These are phyloP conservation scores for Diaporthe capsici DNA, from an alignment of 2,329 filamentous ascomycete species.

Conservation along the genomic window DNA sequence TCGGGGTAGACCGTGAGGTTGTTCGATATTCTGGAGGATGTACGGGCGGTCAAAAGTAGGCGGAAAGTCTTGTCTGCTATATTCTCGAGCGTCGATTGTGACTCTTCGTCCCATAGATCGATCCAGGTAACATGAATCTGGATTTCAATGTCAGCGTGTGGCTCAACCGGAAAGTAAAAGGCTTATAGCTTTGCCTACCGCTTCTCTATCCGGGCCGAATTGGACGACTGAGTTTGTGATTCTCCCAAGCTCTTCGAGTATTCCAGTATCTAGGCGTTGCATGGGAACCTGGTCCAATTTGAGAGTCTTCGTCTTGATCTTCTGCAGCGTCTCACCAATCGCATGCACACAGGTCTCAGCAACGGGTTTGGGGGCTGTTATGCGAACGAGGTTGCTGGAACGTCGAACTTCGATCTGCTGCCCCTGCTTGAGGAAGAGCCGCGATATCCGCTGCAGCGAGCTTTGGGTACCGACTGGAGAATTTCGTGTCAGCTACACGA, in stretches of 20 bases:
- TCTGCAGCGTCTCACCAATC: slow-evolving; percentile 50
- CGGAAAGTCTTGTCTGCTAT: slow-evolving; percentile 61
- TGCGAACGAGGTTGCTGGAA: slow-evolving; percentile 49
- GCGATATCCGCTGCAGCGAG: slow-evolving; percentile 52
- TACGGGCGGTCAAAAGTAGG: slow-evolving; percentile 56
- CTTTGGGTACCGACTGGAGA: slow-evolving; percentile 52
- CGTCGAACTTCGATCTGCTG: slow-evolving; percentile 56
- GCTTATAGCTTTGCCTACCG: slow-evolving; percentile 38
- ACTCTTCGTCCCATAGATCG: slow-evolving; percentile 44
- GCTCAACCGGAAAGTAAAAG: neutral
- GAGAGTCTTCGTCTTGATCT: slow-evolving; percentile 46
- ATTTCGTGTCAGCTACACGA: neutral
- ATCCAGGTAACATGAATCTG: slow-evolving; percentile 60
- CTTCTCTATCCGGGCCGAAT: slow-evolving; percentile 48
- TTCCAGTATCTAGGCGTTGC: slow-evolving; percentile 43
- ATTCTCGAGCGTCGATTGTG: slow-evolving; percentile 53
- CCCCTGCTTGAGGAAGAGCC: slow-evolving; percentile 50
- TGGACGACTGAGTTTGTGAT: slow-evolving; percentile 57
- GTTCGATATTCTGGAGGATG: slow-evolving; percentile 43
- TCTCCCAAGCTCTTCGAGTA: slow-evolving; percentile 54
- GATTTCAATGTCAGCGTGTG: slow-evolving; percentile 35
- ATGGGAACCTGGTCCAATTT: slow-evolving; percentile 46
- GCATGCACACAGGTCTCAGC: slow-evolving; percentile 53
- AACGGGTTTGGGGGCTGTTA: slow-evolving; percentile 54
- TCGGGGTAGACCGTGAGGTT: slow-evolving; percentile 43